Conservation (phyloP, 495 filamentous ascomycete genomes). For the Neurospora sp. region DNA sequence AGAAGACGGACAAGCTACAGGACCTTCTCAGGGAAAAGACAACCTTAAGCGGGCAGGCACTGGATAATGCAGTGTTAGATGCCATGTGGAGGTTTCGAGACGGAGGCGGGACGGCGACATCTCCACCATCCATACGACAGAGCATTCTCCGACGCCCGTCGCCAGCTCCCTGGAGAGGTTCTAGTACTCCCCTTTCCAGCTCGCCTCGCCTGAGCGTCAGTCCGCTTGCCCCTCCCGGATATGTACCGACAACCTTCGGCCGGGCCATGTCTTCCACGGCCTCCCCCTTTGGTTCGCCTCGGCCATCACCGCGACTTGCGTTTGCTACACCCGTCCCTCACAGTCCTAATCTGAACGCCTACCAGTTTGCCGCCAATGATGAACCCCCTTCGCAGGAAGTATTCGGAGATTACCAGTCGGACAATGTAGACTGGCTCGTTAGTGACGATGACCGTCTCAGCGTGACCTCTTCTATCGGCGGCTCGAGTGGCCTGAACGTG, state of each 20-base stretch:
- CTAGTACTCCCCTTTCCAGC: conserved; percentile 64
- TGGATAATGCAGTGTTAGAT: conserved; percentile 88
- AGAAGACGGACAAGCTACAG: conserved; percentile 87
- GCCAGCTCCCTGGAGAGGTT: conserved; percentile 87
- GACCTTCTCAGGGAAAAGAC: conserved; percentile 75
- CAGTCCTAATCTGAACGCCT: conserved; percentile 86
- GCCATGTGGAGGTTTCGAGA: conserved; percentile 87
- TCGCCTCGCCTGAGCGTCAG: conserved; percentile 68
- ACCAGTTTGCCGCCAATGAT: conserved; percentile 65
- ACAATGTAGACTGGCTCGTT: conserved; percentile 94
- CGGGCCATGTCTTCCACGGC: conserved; percentile 63
- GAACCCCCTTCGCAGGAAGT: conserved; percentile 68
- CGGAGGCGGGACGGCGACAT: conserved; percentile 59
- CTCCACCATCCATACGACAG: conserved; percentile 71
- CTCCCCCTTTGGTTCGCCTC: conserved; percentile 90
- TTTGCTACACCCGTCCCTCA: conserved; percentile 88
- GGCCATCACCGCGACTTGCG: conserved; percentile 84
- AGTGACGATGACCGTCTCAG: conserved; percentile 72
- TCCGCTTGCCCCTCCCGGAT: conserved; percentile 71
- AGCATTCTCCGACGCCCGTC: conserved; percentile 83
- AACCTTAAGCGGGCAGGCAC: conserved; percentile 57
- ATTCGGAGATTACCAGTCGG: conserved; percentile 84
- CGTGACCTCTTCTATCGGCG: conserved; percentile 55
- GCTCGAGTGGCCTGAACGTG: conserved; percentile 57
- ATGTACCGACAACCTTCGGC: conserved; percentile 63